A percentile compares a stretch with the other conserved stretches of the same genome.
Evolutionary conservation across 2,329 filamentous ascomycete species (phyloP).

Genomic region (Exophiala sideris): DNA sequence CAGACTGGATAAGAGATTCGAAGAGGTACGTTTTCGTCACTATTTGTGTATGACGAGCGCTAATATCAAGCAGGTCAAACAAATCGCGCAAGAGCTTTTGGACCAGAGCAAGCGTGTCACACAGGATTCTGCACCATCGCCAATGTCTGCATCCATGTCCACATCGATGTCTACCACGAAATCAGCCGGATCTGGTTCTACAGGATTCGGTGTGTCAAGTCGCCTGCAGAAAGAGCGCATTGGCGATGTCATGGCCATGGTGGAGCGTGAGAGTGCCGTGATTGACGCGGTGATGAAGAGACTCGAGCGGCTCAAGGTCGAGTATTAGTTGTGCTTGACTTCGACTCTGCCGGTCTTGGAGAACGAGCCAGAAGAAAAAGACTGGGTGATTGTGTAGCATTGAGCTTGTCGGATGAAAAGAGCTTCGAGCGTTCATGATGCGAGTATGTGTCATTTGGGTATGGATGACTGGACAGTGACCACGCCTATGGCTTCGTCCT

Average conservation of each 20-base stretch:
- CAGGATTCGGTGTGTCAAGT: conserved; percentile 16
- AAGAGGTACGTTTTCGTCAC: conserved; percentile 35
- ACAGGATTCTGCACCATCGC: conserved; percentile 16
- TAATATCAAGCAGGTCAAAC: conserved; percentile 36
- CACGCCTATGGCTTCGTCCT: too few relatives aligned
- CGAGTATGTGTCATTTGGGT: too few relatives aligned
- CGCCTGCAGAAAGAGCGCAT: conserved; percentile 45
- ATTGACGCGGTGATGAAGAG: conserved; percentile 28
- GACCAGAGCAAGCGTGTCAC: conserved; percentile 30
- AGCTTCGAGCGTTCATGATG: too few relatives aligned
- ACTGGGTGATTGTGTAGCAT: neutral
- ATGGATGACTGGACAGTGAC: too few relatives aligned
- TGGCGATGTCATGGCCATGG: conserved; percentile 48
- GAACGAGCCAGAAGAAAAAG: neutral
- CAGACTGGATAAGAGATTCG: conserved; percentile 36
- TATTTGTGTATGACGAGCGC: neutral
- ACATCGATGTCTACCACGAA: conserved; percentile 15
- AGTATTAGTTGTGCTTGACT: conserved; percentile 16
- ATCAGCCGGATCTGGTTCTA: neutral
- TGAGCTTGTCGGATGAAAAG: too few relatives aligned
- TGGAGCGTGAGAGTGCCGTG: conserved; percentile 44
- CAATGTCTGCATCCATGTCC: conserved; percentile 30
- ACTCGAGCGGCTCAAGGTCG: conserved; percentile 23
- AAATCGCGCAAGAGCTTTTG: conserved; percentile 37
- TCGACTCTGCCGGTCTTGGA: neutral